phyloP scores from a whole-genome alignment of 139 green algal species.

The Marvania coccoides region DNA sequence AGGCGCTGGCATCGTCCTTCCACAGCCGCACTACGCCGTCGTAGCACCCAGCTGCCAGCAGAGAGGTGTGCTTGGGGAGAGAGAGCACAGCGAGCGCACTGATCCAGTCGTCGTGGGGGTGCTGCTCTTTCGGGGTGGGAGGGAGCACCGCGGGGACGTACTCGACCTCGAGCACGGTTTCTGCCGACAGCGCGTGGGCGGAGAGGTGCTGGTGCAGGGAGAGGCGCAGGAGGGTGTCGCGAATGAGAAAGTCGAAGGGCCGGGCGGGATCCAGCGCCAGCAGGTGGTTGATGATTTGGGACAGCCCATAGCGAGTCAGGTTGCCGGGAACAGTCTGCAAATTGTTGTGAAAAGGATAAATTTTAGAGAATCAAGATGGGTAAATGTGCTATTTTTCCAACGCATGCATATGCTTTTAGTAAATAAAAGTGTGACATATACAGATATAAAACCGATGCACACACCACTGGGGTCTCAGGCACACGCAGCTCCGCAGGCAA shows the following conservation, averaged over 20 bases:
- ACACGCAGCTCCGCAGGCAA: constrained; percentile 65
- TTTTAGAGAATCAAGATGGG: background rate
- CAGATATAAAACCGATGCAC: background rate
- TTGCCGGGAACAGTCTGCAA: constrained; percentile 73
- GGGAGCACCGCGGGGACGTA: constrained; percentile 85
- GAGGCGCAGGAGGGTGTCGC: constrained; percentile 75
- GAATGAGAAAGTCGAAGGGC: constrained; percentile 93
- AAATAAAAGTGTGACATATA: background rate
- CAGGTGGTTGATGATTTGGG: constrained; percentile 94
- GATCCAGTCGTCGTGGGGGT: constrained; percentile 37
- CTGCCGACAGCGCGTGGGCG: constrained; percentile 67
- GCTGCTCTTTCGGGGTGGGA: constrained; percentile 48
- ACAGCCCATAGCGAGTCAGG: constrained; percentile 87
- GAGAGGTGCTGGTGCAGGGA: constrained; percentile 72
- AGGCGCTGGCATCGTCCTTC: background rate
- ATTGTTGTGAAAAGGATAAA: background rate
- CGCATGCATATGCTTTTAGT: background rate
- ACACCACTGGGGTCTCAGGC: constrained; percentile 55
- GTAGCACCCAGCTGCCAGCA: constrained; percentile 15
- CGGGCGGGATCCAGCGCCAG: constrained; percentile 65
- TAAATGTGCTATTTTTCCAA: background rate
- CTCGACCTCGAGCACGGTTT: constrained; percentile 77
- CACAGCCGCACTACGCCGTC: constrained; percentile 20
- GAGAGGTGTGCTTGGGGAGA: background rate
- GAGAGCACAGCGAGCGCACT: background rate